Evolutionary conservation across 202 grass and related monocot genomes (phyloP), one percentile per base, ranked within the genome.

Genomic region (Setaria viridis): DNA sequence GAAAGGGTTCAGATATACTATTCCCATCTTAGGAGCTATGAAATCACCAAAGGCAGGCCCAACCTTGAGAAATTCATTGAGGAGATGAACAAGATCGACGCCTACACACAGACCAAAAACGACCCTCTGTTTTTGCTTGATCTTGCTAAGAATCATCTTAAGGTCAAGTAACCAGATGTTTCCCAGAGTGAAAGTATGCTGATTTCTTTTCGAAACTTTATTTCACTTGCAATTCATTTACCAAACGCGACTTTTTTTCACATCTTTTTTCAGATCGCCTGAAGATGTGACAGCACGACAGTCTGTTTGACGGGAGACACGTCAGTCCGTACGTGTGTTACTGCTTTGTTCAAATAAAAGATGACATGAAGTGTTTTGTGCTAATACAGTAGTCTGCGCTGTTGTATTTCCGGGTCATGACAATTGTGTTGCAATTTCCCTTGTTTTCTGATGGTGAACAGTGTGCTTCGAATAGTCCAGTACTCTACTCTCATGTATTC

Each of bases 61-160:
- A 93, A 91, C 39, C 78, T 97, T 48, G 73, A 78, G 77, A 76
- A 54, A 84, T 97, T 85, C 88, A 78, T 90, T 10, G 82, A 91
- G 90, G 90, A 93, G 54, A 78, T 90, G 51, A 91, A 93, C 78
- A 94, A 90, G 76, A 89, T 94, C 14, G 90, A 94, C 79, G 92
- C 90, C 9, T 97, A 93, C 13, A 77, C 72, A 17, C 47, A 87
- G 33, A 94, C 91, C 8, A 82, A 82, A 73, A n/a, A 29, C 2
- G 91, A 89, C 35, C 85, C 90, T 82, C 73, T 94, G 45, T 65
- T 63, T 43, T 87, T 90, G 72, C 80, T 94, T 66, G 76, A 82
- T 78, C 4, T 8, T 13, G 77, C 77, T 13, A 94, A 92, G 83
- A 92, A 50, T 45, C 75, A 67, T 10, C 67, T 90, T 8, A 89